Evolutionary conservation across 75 land plant species (phyloP), one percentile per base, ranked within the genome.

Genomic region (Pinus albicaulis): DNA sequence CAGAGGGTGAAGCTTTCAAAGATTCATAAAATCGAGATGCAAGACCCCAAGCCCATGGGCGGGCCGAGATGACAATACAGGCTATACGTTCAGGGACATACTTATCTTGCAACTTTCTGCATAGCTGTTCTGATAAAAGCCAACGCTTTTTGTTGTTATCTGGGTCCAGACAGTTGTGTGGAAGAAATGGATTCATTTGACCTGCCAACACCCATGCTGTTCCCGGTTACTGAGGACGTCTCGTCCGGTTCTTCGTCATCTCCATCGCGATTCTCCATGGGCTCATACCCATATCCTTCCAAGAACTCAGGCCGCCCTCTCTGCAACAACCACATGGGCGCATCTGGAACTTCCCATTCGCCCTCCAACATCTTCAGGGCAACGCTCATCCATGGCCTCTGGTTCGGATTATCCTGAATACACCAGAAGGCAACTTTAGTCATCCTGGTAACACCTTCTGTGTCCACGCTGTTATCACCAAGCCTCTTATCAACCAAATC

Each of bases 331-430:
- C 70, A 66, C 44, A 66, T 34, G 7, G 70, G 70, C 36, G 70
- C 70, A 66, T 66, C 70, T 6, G 70, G 70, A 1, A 84, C 59
- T 26, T 77, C 80, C 65, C 69, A 57, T 0, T 59, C 56, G 16
- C 79, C 87, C 61, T 82, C 87, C 72, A 85, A 69, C 55, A 82
- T 76, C 76, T 78, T 82, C 69, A 81, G 59, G 69, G 76, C 84
- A 38, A 52, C 73, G 16, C 81, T 62, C 87, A 85, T 85, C 16
- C 71, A 55, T 16, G 87, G 87, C 76, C 87, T 78, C 57, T 26
- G 59, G 41, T 55, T 23, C 12, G 70, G 81, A 65, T 78, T 70
- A 56, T 73, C 78, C 57, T 85, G 84, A 48, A 82, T 70, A 44
- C 87, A 85, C 80, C 80, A 81, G 2, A 72, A 63, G 3, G 77